Evolutionary conservation across 495 filamentous ascomycete genomes (phyloP), one percentile per base, ranked within the genome.

Genomic region (Tetracladium setigerum): DNA sequence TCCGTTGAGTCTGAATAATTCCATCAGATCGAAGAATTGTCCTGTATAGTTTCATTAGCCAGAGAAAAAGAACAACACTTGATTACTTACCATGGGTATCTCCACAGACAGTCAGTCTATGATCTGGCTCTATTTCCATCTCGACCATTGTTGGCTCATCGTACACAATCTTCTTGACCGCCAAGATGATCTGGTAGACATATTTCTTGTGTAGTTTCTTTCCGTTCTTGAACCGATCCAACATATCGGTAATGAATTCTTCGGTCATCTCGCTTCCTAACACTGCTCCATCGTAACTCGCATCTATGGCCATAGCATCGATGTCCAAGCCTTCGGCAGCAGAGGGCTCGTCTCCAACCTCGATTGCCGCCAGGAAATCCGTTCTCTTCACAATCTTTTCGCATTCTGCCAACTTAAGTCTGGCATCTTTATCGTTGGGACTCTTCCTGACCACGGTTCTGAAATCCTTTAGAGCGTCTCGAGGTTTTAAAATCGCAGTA

Each of bases 131-230:
- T 40, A 99, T 80, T 19, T 84, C 84, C 65, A 90, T 78, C 72
- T 99, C 92, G 18, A 95, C 89, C 92, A 99, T 95, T 1, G 92
- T 99, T 19, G 92, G 79, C 71, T 97, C 92, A 35, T 84, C 78
- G 59, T 89, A 88, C 38, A 95, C 87, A 46, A 97, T 76, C 18
- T 95, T 82, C 65, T 83, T 86, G 52, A 94, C 89, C 22, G 86
- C 86, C 53, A 95, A 70, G 54, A 97, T 71, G 55, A 99, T 99
- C 62, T 95, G 87, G 73, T 90, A 96, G 47, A 86, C 92, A 66
- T 95, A 99, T 77, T 97, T 99, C 72, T 77, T 82, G 66, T 90
- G 88, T 46, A 99, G 73, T 64, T 84, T 89, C 76, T 97, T 95
- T 50, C 92, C 91, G 49, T 82, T 79, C 77, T 95, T 95, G 74